Percentiles rank a stretch among this genome's conserved stretches.
These are phyloP conservation scores for Puccinia brachypodii DNA, from an alignment of 1,284 basidiomycete species.

Conservation along the genomic window DNA sequence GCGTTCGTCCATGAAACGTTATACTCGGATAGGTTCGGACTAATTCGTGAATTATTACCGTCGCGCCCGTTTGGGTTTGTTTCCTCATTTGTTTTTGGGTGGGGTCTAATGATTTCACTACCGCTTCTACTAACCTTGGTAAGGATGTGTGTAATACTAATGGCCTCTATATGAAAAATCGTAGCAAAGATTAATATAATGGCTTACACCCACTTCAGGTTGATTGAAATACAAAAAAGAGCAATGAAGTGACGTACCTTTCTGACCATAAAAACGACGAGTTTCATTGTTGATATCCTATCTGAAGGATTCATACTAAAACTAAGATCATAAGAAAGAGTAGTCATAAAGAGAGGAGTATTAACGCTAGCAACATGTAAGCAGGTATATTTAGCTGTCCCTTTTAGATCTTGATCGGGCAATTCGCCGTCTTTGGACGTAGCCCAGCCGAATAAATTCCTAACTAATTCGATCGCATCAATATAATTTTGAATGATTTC, in stretches of 20 bases:
- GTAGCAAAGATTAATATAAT: too few species aligned
- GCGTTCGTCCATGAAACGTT: conserved; percentile 80
- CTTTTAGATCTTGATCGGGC: conserved; percentile 59
- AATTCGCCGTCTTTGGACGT: conserved; percentile 72
- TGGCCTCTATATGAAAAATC: conserved; percentile 65
- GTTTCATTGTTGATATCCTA: conserved; percentile 82
- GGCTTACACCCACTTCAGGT: too few species aligned
- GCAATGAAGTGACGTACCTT: conserved; percentile 63
- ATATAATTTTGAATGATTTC: conserved; percentile 91
- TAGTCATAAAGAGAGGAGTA: conserved; percentile 91
- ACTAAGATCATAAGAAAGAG: conserved; percentile 84
- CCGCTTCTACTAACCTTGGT: conserved; percentile 85
- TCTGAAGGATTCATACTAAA: conserved; percentile 75
- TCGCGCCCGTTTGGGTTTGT: conserved; percentile 83
- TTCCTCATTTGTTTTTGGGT: conserved; percentile 76
- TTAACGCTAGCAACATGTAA: conserved; percentile 79
- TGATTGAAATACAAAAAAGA: background rate
- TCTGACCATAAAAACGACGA: conserved; percentile 89
- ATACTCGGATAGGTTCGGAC: conserved; percentile 88
- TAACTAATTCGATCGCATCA: conserved; percentile 84
- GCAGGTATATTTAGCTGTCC: conserved; percentile 72
- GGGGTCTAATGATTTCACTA: conserved; percentile 94
- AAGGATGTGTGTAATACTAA: conserved; percentile 80
- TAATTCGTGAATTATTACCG: conserved; percentile 84
- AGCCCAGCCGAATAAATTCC: conserved; percentile 77